Percentiles rank a stretch among this genome's conserved stretches.
Evolutionary conservation across 2,329 filamentous ascomycete genomes (phyloP).

Genomic region (Penicillium psychrosexuale): DNA sequence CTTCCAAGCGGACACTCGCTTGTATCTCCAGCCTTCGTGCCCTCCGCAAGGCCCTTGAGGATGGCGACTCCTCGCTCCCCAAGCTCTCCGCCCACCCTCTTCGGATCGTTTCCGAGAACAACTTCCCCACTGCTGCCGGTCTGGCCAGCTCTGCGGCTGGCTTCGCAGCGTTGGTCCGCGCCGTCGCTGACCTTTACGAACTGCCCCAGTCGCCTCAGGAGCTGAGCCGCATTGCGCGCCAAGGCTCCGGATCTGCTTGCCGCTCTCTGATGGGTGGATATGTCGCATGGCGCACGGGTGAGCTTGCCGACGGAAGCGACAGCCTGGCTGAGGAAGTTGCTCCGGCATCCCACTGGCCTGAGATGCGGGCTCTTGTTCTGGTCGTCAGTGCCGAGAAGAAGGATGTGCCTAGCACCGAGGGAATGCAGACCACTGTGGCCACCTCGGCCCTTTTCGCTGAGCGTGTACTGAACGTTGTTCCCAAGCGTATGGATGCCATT

Average conservation of each 20-base stretch:
- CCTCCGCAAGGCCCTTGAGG: constrained; percentile 73
- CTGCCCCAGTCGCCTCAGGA: constrained; percentile 77
- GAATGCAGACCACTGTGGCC: constrained; percentile 95
- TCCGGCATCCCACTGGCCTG: constrained; percentile 85
- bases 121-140: constrained; percentile 96
- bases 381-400: constrained; percentile 95
- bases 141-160: constrained; percentile 67
- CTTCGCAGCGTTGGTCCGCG: constrained; percentile 68
- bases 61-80: constrained; percentile 68
- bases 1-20: constrained; percentile 85
- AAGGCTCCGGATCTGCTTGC: constrained; percentile 93
- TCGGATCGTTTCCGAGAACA: constrained; percentile 91
- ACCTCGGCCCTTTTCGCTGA: constrained; percentile 84
- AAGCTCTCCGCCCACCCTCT: constrained; percentile 75
- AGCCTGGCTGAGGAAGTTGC: constrained; percentile 86
- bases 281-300: constrained; percentile 87
- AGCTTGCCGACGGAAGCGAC: constrained; percentile 73
- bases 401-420: constrained; percentile 84
- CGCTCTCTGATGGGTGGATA: constrained; percentile 92
- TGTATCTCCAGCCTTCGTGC: constrained; percentile 84
- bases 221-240: constrained; percentile 82
- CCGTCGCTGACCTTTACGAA: constrained; percentile 84
- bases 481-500: constrained; percentile 78
- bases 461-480: constrained; percentile 73
- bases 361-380: constrained; percentile 88